phyloP scores from a whole-genome alignment of 2,329 filamentous ascomycete species.

The Domatiomyces globalis region DNA sequence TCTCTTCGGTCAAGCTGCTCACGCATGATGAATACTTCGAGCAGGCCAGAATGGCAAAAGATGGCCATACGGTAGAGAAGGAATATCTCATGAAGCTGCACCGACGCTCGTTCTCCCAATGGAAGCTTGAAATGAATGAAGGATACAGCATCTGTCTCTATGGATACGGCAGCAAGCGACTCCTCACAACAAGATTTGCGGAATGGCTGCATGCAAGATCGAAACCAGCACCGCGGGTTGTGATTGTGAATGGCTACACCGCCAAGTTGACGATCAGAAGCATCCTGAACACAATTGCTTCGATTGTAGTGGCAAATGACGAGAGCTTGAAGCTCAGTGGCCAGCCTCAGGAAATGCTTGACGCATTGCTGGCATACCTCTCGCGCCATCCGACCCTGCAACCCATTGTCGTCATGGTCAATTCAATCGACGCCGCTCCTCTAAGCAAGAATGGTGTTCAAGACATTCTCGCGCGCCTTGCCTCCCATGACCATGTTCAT shows the following conservation, averaged over 20 bases:
- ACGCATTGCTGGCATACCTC: slow-evolving; percentile 50
- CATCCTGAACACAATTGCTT: slow-evolving; percentile 46
- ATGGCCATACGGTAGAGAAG: slow-evolving; percentile 57
- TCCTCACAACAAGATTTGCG: slow-evolving; percentile 61
- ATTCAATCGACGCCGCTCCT: slow-evolving; percentile 70
- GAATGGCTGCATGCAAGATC: slow-evolving; percentile 46
- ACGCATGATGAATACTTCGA: slow-evolving; percentile 87
- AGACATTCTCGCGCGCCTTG: slow-evolving; percentile 59
- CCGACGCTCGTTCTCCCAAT: slow-evolving; percentile 71
- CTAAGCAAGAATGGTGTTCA: slow-evolving; percentile 60
- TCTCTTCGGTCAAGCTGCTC: slow-evolving; percentile 60
- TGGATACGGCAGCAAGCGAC: slow-evolving; percentile 79
- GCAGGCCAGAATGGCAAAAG: slow-evolving; percentile 47
- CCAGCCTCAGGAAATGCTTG: slow-evolving; percentile 54
- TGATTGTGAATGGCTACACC: slow-evolving; percentile 74
- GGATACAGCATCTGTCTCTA: slow-evolving; percentile 83
- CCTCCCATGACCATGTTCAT: slow-evolving; percentile 55
- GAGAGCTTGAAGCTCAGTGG: slow-evolving; percentile 40
- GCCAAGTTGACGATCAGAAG: slow-evolving; percentile 32
- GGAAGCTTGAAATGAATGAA: slow-evolving; percentile 77
- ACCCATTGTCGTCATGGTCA: slow-evolving; percentile 56
- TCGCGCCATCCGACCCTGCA: slow-evolving; percentile 23
- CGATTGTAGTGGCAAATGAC: slow-evolving; percentile 37
- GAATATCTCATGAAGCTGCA: slow-evolving; percentile 62
- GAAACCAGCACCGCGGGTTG: slow-evolving; percentile 39